These are phyloP conservation scores for Skeletonema costatum DNA, from an alignment of 108 stramenopile genomes.

Conservation along the genomic window DNA sequence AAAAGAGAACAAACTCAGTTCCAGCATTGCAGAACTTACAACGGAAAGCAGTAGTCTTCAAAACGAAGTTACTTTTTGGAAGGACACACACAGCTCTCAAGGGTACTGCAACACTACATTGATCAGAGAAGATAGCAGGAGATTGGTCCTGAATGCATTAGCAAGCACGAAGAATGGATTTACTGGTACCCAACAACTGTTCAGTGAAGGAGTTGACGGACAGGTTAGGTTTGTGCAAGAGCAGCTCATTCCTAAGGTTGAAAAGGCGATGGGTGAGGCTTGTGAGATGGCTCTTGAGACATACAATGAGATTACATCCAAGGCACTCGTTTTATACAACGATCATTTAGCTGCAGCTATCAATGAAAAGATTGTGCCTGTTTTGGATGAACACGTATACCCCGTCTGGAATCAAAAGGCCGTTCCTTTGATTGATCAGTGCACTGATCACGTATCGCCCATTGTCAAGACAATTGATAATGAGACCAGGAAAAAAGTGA, in stretches of 20 bases:
- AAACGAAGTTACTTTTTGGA: conserved; percentile 43
- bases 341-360: conserved; percentile 22
- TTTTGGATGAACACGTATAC: conserved; percentile 31
- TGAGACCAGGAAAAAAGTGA: conserved; percentile 22
- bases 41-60: conserved; percentile 14
- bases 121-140: conserved; percentile 34
- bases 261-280: conserved; percentile 9
- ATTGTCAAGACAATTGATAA: conserved; percentile 27
- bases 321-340: conserved; percentile 28
- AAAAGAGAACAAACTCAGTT: conserved; percentile 9
- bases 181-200: conserved; percentile 8
- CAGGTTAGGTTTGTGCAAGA: conserved; percentile 6
- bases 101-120: conserved; percentile 48
- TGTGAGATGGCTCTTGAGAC: neutral
- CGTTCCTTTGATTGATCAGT: conserved; percentile 9
- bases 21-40: conserved; percentile 12
- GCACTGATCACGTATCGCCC: conserved; percentile 25
- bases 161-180: conserved; percentile 18
- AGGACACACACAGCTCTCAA: conserved; percentile 32
- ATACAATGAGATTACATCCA: neutral
- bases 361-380: conserved; percentile 20
- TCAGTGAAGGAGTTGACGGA: conserved; percentile 8
- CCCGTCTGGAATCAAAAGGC: conserved; percentile 43
- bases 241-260: conserved; percentile 9
- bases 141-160: conserved; percentile 16